phyloP scores from a whole-genome alignment of 1,284 basidiomycete species.

The Porodaedalea pini region DNA sequence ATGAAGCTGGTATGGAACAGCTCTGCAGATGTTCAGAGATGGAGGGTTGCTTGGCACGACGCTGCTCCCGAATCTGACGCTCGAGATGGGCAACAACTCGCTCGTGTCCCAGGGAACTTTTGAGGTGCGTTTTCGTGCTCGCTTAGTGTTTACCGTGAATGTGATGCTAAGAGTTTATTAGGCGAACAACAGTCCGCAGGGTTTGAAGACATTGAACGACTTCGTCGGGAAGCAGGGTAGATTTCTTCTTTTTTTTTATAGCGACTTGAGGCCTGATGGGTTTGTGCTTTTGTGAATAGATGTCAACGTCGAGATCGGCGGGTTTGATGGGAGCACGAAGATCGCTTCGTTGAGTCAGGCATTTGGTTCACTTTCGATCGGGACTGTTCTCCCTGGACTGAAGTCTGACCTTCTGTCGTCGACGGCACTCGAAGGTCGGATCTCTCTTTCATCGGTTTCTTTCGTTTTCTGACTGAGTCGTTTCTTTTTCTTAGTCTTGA shows the following conservation, averaged over 20 bases:
- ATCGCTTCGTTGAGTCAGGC: conserved; percentile 60
- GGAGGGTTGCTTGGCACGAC: conserved; percentile 54
- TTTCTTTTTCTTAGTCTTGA: conserved; percentile 43
- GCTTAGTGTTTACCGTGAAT: neutral
- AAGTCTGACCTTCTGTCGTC: conserved; percentile 53
- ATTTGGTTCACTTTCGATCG: conserved; percentile 59
- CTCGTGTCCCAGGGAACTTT: conserved; percentile 48
- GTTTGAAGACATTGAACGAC: conserved; percentile 62
- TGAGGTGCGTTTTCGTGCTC: conserved; percentile 35
- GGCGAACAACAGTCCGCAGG: conserved; percentile 62
- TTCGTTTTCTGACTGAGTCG: neutral
- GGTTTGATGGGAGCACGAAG: conserved; percentile 59
- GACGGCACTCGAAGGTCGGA: conserved; percentile 52
- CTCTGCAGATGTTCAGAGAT: conserved; percentile 54
- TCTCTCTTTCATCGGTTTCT: neutral
- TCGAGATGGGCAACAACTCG: conserved; percentile 57
- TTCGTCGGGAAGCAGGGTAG: conserved; percentile 61
- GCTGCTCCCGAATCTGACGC: conserved; percentile 54
- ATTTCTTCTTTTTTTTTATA: conserved; percentile 22
- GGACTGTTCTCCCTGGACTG: conserved; percentile 60
- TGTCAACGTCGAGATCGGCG: conserved; percentile 49
- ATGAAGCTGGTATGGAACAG: conserved; percentile 29
- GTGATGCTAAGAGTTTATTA: conserved; percentile 29
- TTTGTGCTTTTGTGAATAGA: conserved; percentile 35
- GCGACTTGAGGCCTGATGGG: neutral